phyloP scores from a whole-genome alignment of 2,329 filamentous ascomycete species.

The Pseudonectria buxi region DNA sequence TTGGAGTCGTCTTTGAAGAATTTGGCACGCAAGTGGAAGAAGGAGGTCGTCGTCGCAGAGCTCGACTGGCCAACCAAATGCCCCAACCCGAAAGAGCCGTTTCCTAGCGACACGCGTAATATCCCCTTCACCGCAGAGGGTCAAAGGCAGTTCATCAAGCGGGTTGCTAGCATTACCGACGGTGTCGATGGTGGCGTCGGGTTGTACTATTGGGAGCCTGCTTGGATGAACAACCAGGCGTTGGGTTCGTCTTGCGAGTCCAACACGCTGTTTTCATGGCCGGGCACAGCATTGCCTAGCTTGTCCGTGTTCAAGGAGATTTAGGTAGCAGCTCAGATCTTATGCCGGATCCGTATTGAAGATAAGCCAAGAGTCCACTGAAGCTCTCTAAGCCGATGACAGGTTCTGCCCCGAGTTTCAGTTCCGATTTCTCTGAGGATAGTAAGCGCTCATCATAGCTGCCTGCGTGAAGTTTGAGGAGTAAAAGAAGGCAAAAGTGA shows the following conservation, averaged over 20 bases:
- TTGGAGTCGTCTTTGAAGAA: conserved; percentile 50
- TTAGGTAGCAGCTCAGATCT: too few species aligned
- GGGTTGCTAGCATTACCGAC: conserved; percentile 50
- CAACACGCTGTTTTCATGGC: conserved; percentile 54
- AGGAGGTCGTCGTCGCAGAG: conserved; percentile 63
- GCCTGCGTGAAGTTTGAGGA: too few species aligned
- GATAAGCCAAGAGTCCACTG: too few species aligned
- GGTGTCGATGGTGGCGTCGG: conserved; percentile 49
- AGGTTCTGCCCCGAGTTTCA: too few species aligned
- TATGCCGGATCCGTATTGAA: too few species aligned
- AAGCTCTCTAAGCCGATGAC: too few species aligned
- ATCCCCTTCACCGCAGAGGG: conserved; percentile 59
- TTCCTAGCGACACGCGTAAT: conserved; percentile 51
- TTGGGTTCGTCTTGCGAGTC: conserved; percentile 60
- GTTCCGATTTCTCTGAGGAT: too few species aligned
- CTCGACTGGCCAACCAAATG: conserved; percentile 64
- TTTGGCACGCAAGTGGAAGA: conserved; percentile 55
- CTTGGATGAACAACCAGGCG: conserved; percentile 59
- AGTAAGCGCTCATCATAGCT: too few species aligned
- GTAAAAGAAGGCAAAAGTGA: too few species aligned
- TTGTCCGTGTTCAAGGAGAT: conserved; percentile 48
- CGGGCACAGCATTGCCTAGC: conserved; percentile 49
- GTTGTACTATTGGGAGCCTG: conserved; percentile 69
- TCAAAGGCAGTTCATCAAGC: conserved; percentile 54
- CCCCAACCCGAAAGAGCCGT: conserved; percentile 48